Conservation (phyloP, 768 basidiomycete species). For the Mycena polygramma region DNA sequence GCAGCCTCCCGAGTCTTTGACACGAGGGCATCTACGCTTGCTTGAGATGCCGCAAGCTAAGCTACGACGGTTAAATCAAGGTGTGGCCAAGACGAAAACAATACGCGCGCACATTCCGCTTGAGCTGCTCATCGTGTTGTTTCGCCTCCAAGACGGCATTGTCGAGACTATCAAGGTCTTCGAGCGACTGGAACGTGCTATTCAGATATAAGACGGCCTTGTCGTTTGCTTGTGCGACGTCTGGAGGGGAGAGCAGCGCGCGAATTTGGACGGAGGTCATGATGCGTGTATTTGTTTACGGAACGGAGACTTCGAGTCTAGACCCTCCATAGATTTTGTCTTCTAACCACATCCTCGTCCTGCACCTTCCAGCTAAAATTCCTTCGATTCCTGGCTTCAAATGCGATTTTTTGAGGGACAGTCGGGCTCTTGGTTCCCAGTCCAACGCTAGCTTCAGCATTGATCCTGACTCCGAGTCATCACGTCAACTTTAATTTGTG, state of each 20-base stretch:
- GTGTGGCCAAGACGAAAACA: conserved; percentile 34
- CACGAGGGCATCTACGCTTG: conserved; percentile 60
- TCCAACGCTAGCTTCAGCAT: no score
- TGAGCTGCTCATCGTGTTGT: conserved; percentile 54
- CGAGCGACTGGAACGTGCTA: conserved; percentile 58
- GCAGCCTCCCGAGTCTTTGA: conserved; percentile 61
- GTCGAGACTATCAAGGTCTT: conserved; percentile 65
- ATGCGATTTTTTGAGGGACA: no score
- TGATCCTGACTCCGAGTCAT: neutral
- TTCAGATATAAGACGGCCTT: conserved; percentile 59
- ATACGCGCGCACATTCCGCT: conserved; percentile 58
- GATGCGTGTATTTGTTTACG: conserved; percentile 1
- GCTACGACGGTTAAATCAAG: conserved; percentile 58
- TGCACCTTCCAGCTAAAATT: neutral
- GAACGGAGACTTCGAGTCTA: conserved; percentile 15
- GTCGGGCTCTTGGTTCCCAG: no score
- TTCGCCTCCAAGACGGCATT: conserved; percentile 58
- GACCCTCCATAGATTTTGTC: neutral
- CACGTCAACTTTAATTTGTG: conserved; percentile 6
- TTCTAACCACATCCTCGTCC: neutral
- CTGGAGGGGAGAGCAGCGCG: conserved; percentile 64
- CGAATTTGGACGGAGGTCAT: conserved; percentile 63
- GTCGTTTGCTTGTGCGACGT: conserved; percentile 49
- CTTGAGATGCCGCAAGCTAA: conserved; percentile 71
- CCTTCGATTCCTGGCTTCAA: neutral